Percentiles rank a stretch among this genome's conserved stretches.
phyloP scores from a whole-genome alignment of 805 yeast species.

The Wickerhamomyces ciferrii region DNA sequence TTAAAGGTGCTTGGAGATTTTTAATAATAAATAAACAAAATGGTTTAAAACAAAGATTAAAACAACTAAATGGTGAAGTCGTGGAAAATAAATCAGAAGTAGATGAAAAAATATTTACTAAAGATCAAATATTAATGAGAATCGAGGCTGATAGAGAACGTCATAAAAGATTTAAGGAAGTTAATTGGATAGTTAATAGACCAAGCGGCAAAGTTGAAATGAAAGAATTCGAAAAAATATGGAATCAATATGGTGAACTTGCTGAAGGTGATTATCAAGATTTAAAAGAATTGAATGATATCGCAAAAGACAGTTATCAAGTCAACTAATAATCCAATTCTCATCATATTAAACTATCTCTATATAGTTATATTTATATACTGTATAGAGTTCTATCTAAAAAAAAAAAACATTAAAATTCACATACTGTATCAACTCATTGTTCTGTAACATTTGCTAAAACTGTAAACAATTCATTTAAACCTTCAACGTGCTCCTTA shows the following conservation, averaged over 20 bases:
- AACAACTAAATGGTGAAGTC: slow-evolving; percentile 4
- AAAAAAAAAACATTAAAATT: too few species aligned
- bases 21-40: slow-evolving; percentile 15
- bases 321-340: slow-evolving; percentile 3
- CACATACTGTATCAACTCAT: too few species aligned
- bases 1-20: slow-evolving; percentile 16
- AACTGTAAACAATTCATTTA: slow-evolving; percentile 60
- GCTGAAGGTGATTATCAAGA: slow-evolving; percentile 43
- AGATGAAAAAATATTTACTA: slow-evolving; percentile 15
- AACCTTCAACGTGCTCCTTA: slow-evolving; percentile 58
- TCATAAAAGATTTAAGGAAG: slow-evolving; percentile 80
- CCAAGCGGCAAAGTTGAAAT: slow-evolving; percentile 33
- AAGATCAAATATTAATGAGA: slow-evolving; percentile 59
- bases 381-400: too few species aligned
- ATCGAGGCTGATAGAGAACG: slow-evolving; percentile 94
- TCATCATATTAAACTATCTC: not conserved
- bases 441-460: slow-evolving; percentile 17
- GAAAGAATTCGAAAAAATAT: slow-evolving; percentile 43
- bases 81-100: not conserved
- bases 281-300: slow-evolving; percentile 48
- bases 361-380: not conserved
- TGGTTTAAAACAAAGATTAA: slow-evolving; percentile 9
- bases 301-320: slow-evolving; percentile 46
- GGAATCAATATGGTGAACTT: slow-evolving; percentile 31
- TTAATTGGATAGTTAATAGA: slow-evolving; percentile 64